These are phyloP conservation scores for Boeremia lycopersici DNA, from an alignment of 2,329 filamentous ascomycete species.

Conservation along the genomic window DNA sequence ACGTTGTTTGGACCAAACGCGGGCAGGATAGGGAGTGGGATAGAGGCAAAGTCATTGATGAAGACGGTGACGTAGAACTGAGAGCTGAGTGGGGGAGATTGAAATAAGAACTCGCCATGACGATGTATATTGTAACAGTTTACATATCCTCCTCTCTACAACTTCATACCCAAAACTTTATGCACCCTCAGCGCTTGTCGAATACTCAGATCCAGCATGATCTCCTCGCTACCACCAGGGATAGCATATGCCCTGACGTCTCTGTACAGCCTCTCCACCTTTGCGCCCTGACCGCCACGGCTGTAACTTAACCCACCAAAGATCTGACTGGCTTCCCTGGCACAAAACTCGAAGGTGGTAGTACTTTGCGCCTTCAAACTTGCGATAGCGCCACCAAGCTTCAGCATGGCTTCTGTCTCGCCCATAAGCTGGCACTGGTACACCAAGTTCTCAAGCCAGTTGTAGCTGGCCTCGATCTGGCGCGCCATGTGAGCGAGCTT, in stretches of 20 bases:
- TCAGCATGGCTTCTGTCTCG: slow-evolving; percentile 93
- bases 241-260: slow-evolving; percentile 95
- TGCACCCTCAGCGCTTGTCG: slow-evolving; percentile 87
- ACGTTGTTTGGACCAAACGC: slow-evolving; percentile 73
- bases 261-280: slow-evolving; percentile 92
- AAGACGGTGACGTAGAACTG: slow-evolving; percentile 59
- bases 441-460: slow-evolving; percentile 94
- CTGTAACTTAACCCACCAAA: slow-evolving; percentile 94
- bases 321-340: slow-evolving; percentile 94
- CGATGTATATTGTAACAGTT: not conserved
- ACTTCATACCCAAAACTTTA: slow-evolving; percentile 92
- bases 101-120: slow-evolving; percentile 19
- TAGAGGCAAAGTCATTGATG: slow-evolving; percentile 65
- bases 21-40: slow-evolving; percentile 74
- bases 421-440: slow-evolving; percentile 93
- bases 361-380: slow-evolving; percentile 93
- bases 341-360: slow-evolving; percentile 96
- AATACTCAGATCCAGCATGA: slow-evolving; percentile 97
- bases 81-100: slow-evolving; percentile 56
- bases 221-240: slow-evolving; percentile 94
- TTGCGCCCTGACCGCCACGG: slow-evolving; percentile 90
- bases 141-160: slow-evolving; percentile 59
- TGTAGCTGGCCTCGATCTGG: slow-evolving; percentile 95
- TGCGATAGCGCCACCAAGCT: slow-evolving; percentile 92
- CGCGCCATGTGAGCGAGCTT: slow-evolving; percentile 98